Base-by-base conservation (phyloP, 495 filamentous ascomycete species). In the Halenospora varia region DNA sequence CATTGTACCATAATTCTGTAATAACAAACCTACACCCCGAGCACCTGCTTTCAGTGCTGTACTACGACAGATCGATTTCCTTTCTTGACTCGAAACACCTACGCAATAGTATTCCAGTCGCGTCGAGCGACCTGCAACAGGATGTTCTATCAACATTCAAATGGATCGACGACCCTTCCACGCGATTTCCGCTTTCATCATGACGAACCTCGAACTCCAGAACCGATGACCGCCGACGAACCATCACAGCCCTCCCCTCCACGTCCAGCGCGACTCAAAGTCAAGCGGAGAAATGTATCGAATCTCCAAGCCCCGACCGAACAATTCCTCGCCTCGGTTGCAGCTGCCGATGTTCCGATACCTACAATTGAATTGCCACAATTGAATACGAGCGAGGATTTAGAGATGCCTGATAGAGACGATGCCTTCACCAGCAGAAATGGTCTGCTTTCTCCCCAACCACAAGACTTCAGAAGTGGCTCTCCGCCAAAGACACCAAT, bases 261-360 rank as follows among this genome's bases (percentile, higher is more conserved):
- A 9, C 65, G 60, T 11, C 62, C 25, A 13, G 10, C 49, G 10
- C 59, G 62, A 42, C 42, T 68, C 8, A 65, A 59, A 35, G 60
- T 68, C 15, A 46, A 50, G 17, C 48, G 62, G 17, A 62, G 65
- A 19, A 70, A 70, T 51, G 75, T 72, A 44, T 63, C 66, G 10
- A 75, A 73, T 45, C 65, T 78, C 15, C 65, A 73, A 22, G 78
- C 78, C 18, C 77, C 79, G 0, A 80, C 80, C 2, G 75, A 81
- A 54, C 76, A 82, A 22, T 82, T 82, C 55, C 70, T 82, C 2
- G 79, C 77, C 9, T 82, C 79, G 2, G 79, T 82, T 39, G 80
- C 76, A 44, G 78, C 80, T 29, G 80, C 79, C 54, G 66, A 68
- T 40, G 47, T 61, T 8, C 75, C 78, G 25, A 75, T 82, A 25